These are phyloP conservation scores for Pontederia paniculata DNA, from an alignment of 176 grass and related monocot species.

Conservation along the genomic window DNA sequence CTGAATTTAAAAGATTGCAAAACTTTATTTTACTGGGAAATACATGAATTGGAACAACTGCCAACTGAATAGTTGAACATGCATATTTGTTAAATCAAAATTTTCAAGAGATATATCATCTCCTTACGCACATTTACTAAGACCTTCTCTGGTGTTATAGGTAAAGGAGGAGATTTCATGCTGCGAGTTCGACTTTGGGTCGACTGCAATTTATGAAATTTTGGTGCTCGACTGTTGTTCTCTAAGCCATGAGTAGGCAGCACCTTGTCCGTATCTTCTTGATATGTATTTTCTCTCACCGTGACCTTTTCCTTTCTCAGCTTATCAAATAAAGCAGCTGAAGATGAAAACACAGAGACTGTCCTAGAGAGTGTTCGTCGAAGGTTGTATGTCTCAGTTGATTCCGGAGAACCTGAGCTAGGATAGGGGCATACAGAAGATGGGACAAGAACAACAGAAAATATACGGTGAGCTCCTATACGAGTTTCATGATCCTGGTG, in stretches of 20 bases:
- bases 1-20: slow-evolving; percentile 43
- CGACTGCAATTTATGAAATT: slow-evolving; percentile 35
- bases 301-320: slow-evolving; percentile 57
- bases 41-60: background rate
- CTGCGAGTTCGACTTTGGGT: slow-evolving; percentile 51
- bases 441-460: slow-evolving; percentile 94
- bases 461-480: slow-evolving; percentile 88
- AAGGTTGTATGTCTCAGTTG: slow-evolving; percentile 50
- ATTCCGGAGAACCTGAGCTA: slow-evolving; percentile 32
- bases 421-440: slow-evolving; percentile 68
- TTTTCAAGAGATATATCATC: slow-evolving; percentile 35
- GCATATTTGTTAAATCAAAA: slow-evolving; percentile 2
- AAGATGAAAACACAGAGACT: slow-evolving; percentile 98
- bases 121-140: slow-evolving; percentile 40
- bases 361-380: slow-evolving; percentile 93
- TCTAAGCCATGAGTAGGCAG: slow-evolving; percentile 31
- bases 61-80: background rate
- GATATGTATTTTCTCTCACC: slow-evolving; percentile 32
- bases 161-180: slow-evolving; percentile 51
- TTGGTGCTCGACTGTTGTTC: slow-evolving; percentile 28
- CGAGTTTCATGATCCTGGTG: slow-evolving; percentile 88
- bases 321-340: slow-evolving; percentile 97
- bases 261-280: slow-evolving; percentile 37
- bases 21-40: slow-evolving; percentile 4
- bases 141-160: slow-evolving; percentile 40